Evolutionary conservation across 2,329 filamentous ascomycete genomes (phyloP), one percentile per base, ranked within the genome.

Genomic region (Penicillium palitans): DNA sequence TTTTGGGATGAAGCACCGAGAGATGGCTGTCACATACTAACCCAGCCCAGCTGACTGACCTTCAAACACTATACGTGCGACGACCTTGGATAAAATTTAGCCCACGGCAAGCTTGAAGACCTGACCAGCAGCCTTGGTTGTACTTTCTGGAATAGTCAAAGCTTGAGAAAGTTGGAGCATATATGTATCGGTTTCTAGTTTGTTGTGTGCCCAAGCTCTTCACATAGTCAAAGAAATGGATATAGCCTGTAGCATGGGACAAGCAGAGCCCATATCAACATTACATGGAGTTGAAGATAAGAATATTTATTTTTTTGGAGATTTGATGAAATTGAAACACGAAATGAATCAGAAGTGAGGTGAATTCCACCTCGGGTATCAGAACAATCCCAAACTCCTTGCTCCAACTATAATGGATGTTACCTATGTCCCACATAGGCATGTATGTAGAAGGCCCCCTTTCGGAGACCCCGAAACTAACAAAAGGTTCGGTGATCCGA

Each of bases 291-390:
- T 12, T 12, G 8, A 15, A 24, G 12, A 25, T 6, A 19, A 10
- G 8, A 7, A 24, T 24, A 13, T 25, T 6, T 47, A 7, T 12
- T n/a, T 5, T n/a, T 5, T 15, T 21, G 6, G 2, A 31, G 31
- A 52, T 27, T 19, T 27, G 13, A 27, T 10, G 3, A 24, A 25
- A 21, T 39, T 21, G 0, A 1, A 44, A 44, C 21, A 13, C 15
- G 4, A 39, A 37, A 17, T 52, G 24, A 45, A 19, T 40, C 19
- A 40, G 19, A 52, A 52, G 19, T 56, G 47, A 52, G 54, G 40
- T 45, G 31, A 37, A 37, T 31, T 15, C 10, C 13, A 56, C 54
- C 53, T 37, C 39, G 54, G 54, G 54, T 57, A 57, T 57, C 31
- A 52, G 19, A 24, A 45, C 6, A 29, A 24, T 5, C 17, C 31